These are phyloP conservation scores for Rhizophagus clarus DNA, from an alignment of 192 early-diverging fungal species.

Conservation along the genomic window DNA sequence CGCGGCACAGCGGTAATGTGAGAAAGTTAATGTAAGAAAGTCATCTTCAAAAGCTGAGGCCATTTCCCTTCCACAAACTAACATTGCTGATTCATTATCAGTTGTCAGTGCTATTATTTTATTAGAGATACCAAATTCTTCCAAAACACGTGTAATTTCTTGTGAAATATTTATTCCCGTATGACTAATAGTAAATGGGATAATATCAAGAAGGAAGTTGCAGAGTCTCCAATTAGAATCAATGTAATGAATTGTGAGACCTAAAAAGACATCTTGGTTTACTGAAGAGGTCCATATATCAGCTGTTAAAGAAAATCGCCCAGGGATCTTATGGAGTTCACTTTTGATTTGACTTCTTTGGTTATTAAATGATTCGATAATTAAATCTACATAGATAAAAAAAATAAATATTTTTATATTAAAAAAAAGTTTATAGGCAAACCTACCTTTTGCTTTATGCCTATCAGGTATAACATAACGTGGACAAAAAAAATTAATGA, in stretches of 20 bases:
- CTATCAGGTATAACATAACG: too few relatives aligned
- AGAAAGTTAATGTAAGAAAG: neutral
- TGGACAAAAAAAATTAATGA: too few relatives aligned
- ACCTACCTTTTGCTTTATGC: too few relatives aligned
- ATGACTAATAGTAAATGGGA: neutral
- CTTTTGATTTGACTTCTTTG: neutral
- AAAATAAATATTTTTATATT: too few relatives aligned
- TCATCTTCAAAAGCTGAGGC: neutral
- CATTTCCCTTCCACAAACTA: neutral
- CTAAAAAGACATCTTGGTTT: conserved; percentile 1
- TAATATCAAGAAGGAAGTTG: conserved; percentile 10
- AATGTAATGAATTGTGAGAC: conserved; percentile 16
- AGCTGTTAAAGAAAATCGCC: neutral
- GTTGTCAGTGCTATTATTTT: neutral
- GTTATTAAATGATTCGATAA: neutral
- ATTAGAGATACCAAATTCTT: neutral
- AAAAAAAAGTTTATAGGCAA: too few relatives aligned
- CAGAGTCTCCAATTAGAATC: neutral
- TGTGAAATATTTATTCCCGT: neutral
- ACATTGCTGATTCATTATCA: conserved; percentile 13
- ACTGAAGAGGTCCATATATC: conserved; percentile 25
- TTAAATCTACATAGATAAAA: too few relatives aligned
- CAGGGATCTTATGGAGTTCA: neutral
- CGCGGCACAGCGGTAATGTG: neutral
- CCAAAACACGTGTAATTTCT: neutral